A percentile compares a stretch with the other conserved stretches of the same genome.
Evolutionary conservation across 306 rosid genomes (phyloP).

Genomic region (Styphnolobium japonicum): DNA sequence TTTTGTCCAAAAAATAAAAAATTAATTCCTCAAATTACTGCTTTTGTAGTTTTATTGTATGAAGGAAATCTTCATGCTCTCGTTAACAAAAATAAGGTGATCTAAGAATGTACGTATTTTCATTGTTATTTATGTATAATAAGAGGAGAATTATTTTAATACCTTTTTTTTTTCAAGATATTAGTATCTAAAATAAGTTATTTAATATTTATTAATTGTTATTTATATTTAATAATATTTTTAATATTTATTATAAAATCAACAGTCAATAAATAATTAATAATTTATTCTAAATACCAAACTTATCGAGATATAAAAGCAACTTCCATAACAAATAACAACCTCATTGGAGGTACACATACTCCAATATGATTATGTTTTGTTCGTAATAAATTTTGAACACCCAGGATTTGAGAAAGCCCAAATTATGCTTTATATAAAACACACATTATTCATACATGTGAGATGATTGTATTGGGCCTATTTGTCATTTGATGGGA

Average conservation of each 20-base stretch:
- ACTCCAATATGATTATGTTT: background rate
- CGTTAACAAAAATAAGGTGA: background rate
- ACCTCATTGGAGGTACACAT: background rate
- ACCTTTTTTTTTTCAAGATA: too few species aligned
- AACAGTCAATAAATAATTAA: too few species aligned
- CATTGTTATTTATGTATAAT: background rate
- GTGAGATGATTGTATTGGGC: background rate
- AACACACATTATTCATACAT: background rate
- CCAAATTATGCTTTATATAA: background rate
- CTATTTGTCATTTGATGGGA: background rate
- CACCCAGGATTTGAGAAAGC: background rate
- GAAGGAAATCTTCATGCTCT: background rate
- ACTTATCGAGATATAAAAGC: too few species aligned
- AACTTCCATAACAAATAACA: background rate
- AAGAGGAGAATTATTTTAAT: too few species aligned
- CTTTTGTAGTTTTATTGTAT: background rate
- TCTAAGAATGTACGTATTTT: background rate
- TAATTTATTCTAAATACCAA: too few species aligned
- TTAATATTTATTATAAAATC: too few species aligned
- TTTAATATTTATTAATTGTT: too few species aligned
- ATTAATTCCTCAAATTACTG: too few species aligned
- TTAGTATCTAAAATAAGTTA: too few species aligned
- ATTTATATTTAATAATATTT: too few species aligned
- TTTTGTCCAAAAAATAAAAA: too few species aligned
- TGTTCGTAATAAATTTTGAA: background rate